phyloP scores from a whole-genome alignment of 2,329 filamentous ascomycete genomes.

The Phoma herbarum region DNA sequence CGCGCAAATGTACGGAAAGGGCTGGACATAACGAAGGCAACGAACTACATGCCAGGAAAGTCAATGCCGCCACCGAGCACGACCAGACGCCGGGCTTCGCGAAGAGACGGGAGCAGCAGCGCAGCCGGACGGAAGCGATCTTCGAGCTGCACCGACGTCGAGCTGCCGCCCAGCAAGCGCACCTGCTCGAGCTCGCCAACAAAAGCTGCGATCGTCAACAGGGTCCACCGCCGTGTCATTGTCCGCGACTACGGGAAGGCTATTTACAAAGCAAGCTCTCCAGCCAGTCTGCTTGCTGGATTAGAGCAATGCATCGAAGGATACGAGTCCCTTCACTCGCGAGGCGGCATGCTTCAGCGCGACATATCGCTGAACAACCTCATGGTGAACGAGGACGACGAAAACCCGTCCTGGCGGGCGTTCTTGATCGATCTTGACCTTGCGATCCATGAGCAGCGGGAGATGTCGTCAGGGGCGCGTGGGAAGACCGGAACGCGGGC shows the following conservation, averaged over 20 bases:
- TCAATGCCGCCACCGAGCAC: conserved; percentile 28
- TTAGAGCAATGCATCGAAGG: conserved; percentile 52
- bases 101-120: conserved; percentile 2
- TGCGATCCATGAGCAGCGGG: conserved; percentile 24
- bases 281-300: conserved; percentile 24
- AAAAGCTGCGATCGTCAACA: conserved; percentile 40
- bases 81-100: background rate
- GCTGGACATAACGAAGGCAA: conserved; percentile 47
- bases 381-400: conserved; percentile 57
- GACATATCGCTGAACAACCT: conserved; percentile 50
- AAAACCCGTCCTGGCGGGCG: conserved; percentile 50
- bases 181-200: conserved; percentile 25
- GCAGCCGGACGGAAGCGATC: conserved; percentile 20
- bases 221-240: conserved; percentile 55
- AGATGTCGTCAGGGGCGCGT: conserved; percentile 43
- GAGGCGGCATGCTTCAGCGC: conserved; percentile 50
- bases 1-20: conserved; percentile 44
- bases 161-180: conserved; percentile 26
- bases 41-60: conserved; percentile 43
- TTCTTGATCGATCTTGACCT: background rate
- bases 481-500: conserved; percentile 51
- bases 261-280: conserved; percentile 45
- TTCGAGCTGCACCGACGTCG: conserved; percentile 18
- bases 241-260: conserved; percentile 52
- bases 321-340: conserved; percentile 42